Percentiles rank a stretch among this genome's conserved stretches.
phyloP scores from a whole-genome alignment of 163 green algal species.

The Picocystis sp. region DNA sequence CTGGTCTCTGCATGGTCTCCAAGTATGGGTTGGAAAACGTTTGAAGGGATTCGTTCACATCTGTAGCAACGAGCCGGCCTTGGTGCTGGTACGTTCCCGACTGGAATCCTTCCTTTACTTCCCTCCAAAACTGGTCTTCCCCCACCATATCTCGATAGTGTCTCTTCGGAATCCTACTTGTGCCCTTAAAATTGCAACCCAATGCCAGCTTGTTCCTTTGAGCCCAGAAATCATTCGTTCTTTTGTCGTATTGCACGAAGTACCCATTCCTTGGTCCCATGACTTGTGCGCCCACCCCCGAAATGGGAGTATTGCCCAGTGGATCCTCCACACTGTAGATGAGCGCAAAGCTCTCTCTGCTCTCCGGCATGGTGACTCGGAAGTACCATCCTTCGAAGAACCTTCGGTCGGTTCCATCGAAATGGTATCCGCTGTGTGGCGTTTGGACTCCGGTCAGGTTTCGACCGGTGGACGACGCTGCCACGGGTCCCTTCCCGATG shows the following conservation, averaged over 20 bases:
- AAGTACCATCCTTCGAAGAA: constrained; percentile 99
- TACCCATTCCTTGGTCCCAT: constrained; percentile 85
- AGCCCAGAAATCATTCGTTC: constrained; percentile 63
- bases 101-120: constrained; percentile 69
- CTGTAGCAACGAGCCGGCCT: constrained; percentile 25
- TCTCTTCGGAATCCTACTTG: neutral
- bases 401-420: constrained; percentile 37
- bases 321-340: constrained; percentile 89
- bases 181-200: constrained; percentile 38
- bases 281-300: constrained; percentile 28
- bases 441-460: too few relatives aligned
- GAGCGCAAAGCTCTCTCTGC: constrained; percentile 65
- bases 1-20: constrained; percentile 8
- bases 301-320: constrained; percentile 4
- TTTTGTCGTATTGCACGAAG: constrained; percentile 56
- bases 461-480: too few relatives aligned
- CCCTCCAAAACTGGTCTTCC: constrained; percentile 37
- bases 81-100: constrained; percentile 12
- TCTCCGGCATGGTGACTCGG: constrained; percentile 47
- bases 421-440: constrained; percentile 58
- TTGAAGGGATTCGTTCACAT: constrained; percentile 18
- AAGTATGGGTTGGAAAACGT: constrained; percentile 27
- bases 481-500: too few relatives aligned
- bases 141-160: too few relatives aligned
- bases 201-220: constrained; percentile 40